A percentile compares a stretch with the other conserved stretches of the same genome.
Conservation (phyloP, 176 grass and related monocot genomes). For the Ensete glaucum region DNA sequence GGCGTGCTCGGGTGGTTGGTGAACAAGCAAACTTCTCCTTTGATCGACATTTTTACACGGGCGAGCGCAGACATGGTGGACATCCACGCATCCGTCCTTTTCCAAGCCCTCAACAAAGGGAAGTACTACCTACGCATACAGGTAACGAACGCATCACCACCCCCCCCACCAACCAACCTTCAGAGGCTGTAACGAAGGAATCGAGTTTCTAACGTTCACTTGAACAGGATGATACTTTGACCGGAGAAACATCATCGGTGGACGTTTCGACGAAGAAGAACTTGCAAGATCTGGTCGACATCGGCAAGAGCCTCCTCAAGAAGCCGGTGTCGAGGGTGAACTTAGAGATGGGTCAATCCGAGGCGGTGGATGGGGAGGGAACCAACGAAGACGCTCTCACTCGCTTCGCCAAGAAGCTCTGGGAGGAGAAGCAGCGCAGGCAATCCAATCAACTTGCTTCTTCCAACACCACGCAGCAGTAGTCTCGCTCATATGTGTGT, state of each 20-base stretch:
- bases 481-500: no score
- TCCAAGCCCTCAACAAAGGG: slow-evolving; percentile 24
- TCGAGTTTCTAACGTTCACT: neutral
- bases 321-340: slow-evolving; percentile 49
- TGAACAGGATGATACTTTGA: slow-evolving; percentile 42
- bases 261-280: slow-evolving; percentile 58
- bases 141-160: slow-evolving; percentile 14
- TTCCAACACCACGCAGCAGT: neutral
- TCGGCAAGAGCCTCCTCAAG: slow-evolving; percentile 33
- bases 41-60: slow-evolving; percentile 55
- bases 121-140: slow-evolving; percentile 55
- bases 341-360: slow-evolving; percentile 33
- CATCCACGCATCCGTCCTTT: slow-evolving; percentile 45
- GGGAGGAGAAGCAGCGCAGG: slow-evolving; percentile 33
- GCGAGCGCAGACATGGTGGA: slow-evolving; percentile 69
- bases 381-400: slow-evolving; percentile 40
- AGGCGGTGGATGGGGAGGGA: slow-evolving; percentile 8
- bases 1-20: slow-evolving; percentile 65
- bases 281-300: slow-evolving; percentile 36
- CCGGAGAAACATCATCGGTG: slow-evolving; percentile 28
- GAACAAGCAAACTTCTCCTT: slow-evolving; percentile 31
- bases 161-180: no score
- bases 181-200: no score
- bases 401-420: slow-evolving; percentile 42
- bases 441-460: neutral